Evolutionary conservation across 139 green algal genomes (phyloP), one percentile per base, ranked within the genome.

Genomic region (Chlamydomonas incerta): DNA sequence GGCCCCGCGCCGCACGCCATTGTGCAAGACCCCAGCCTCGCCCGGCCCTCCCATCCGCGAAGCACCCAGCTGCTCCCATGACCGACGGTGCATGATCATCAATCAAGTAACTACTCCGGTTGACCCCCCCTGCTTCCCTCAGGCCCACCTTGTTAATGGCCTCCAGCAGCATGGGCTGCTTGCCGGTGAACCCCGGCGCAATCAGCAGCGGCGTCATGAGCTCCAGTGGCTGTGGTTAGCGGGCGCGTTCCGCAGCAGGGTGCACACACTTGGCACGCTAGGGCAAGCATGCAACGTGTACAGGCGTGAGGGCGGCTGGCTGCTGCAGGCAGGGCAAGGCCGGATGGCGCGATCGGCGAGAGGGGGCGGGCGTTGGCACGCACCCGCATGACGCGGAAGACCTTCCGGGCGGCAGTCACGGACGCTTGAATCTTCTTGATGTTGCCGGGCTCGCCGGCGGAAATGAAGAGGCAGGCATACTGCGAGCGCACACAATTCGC

Each of bases 391-490:
- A 99, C 87, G 41, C 96, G 92, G 81, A 99, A 98, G 1, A 98
- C 90, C 76, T 99, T 99, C 55, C 96, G 89, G 0, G 96, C 96
- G 15, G 95, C 95, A 34, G 96, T 96, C 9, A 99, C 95, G 13
- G 93, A 96, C 0, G 92, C 93, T 85, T 98, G 95, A 0, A 99
- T 85, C 87, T 98, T 98, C 73, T 96, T 97, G 35, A 95, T 87
- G 55, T 98, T 93, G 24, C 96, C 96, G 31, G 96, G 91, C 89
- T 97, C 85, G 21, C 95, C 96, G 8, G 95, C 96, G 20, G 94
- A 95, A 1, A 97, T 75, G 83, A 98, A 98, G 93, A 99, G 93
- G 85, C 94, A 95, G 18, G 94, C 92, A 83, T 99, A 98, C 96
- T 98, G 93, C 89, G 85, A 50, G 41, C 41, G 41, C 41, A 50